Percentiles rank a stretch among this genome's conserved stretches.
phyloP scores from a whole-genome alignment of 2,329 filamentous ascomycete species.

The Beauveria medogensis region DNA sequence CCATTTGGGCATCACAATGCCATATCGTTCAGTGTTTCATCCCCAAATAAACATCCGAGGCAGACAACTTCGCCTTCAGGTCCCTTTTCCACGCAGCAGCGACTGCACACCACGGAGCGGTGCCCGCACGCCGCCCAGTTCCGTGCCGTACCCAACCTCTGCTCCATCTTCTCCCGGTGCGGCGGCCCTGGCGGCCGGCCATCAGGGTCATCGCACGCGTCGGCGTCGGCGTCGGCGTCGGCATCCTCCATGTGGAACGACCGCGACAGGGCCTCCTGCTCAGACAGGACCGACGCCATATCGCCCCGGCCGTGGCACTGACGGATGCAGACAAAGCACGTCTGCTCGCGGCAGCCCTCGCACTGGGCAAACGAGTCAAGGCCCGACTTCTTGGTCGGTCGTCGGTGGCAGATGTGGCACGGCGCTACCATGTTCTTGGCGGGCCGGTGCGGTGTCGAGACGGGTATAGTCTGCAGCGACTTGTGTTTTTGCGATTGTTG shows the following conservation, averaged over 20 bases:
- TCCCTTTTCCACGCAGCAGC: conserved; percentile 60
- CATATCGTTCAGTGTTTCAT: conserved; percentile 23
- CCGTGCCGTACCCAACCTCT: conserved; percentile 14
- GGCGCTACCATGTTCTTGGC: conserved; percentile 32
- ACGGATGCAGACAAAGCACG: conserved; percentile 63
- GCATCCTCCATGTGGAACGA: conserved; percentile 46
- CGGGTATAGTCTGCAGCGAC: background rate
- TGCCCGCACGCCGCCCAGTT: conserved; percentile 38
- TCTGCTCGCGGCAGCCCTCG: conserved; percentile 50
- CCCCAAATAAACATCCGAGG: conserved; percentile 48
- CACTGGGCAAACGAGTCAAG: conserved; percentile 60
- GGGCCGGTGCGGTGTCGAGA: background rate
- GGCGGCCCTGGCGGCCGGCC: background rate
- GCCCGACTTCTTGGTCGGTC: conserved; percentile 56
- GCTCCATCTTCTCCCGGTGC: conserved; percentile 6
- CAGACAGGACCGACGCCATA: conserved; percentile 18
- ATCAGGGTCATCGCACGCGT: conserved; percentile 6
- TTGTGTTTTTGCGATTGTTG: background rate
- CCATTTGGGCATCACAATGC: background rate
- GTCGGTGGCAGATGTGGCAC: conserved; percentile 61
- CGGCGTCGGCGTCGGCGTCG: conserved; percentile 10
- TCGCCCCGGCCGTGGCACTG: conserved; percentile 46
- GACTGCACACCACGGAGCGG: conserved; percentile 52
- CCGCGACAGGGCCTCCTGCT: conserved; percentile 30
- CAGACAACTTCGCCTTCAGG: conserved; percentile 58